A percentile compares a stretch with the other conserved stretches of the same genome.
Conservation (phyloP, 2,329 filamentous ascomycete species). For the Colletotrichum orbiculare region DNA sequence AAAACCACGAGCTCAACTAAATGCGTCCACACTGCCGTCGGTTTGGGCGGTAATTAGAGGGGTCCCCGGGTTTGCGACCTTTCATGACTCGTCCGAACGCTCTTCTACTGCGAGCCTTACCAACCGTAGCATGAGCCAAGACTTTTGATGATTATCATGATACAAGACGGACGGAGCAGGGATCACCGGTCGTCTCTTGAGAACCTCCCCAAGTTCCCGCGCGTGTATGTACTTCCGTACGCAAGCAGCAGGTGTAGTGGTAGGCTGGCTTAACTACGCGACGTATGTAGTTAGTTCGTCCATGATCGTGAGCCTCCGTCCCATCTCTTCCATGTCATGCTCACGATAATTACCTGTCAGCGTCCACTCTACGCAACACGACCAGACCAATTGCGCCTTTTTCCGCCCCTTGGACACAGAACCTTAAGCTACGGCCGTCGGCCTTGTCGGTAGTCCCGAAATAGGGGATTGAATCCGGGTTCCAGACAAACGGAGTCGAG, state of each 20-base stretch:
- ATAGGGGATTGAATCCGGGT: slow-evolving; percentile 24
- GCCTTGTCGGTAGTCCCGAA: slow-evolving; percentile 28
- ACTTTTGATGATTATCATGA: slow-evolving; percentile 14
- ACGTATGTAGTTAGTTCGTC: too few relatives aligned
- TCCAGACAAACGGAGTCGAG: slow-evolving; percentile 15
- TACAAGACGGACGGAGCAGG: neutral
- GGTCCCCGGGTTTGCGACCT: slow-evolving; percentile 12
- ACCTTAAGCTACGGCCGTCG: slow-evolving; percentile 30
- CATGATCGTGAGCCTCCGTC: too few relatives aligned
- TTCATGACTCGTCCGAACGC: slow-evolving; percentile 17
- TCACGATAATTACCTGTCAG: neutral
- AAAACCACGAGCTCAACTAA: neutral
- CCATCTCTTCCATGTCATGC: too few relatives aligned
- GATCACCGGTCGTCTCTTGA: too few relatives aligned
- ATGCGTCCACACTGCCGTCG: slow-evolving; percentile 4
- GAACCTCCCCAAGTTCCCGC: too few relatives aligned
- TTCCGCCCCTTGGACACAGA: slow-evolving; percentile 14
- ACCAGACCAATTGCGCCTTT: slow-evolving; percentile 12
- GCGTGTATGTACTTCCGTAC: too few relatives aligned
- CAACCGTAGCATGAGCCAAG: slow-evolving; percentile 22
- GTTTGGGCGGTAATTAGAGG: slow-evolving; percentile 22
- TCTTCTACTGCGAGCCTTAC: neutral
- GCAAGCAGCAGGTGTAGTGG: too few relatives aligned
- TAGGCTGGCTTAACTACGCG: too few relatives aligned
- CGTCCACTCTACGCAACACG: neutral